Conservation (phyloP, 1,284 basidiomycete genomes). For the Leucoagaricus sp. region DNA sequence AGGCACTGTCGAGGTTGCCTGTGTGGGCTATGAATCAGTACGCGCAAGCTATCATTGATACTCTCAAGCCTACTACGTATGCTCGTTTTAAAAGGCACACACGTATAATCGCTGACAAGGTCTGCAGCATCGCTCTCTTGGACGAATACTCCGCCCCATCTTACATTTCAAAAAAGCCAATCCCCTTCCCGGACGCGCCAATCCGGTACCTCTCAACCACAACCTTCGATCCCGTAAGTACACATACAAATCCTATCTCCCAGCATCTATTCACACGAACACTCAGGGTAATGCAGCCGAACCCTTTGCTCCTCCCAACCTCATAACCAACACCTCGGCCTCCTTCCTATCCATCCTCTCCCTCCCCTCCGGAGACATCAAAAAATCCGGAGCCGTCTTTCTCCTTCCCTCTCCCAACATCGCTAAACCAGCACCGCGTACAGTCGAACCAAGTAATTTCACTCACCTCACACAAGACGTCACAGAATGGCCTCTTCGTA, state of each 20-base stretch:
- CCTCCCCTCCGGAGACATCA: slow-evolving; percentile 10
- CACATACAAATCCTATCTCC: not conserved
- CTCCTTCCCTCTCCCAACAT: slow-evolving; percentile 54
- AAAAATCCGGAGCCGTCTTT: slow-evolving; percentile 37
- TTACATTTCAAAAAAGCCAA: slow-evolving; percentile 46
- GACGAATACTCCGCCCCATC: slow-evolving; percentile 54
- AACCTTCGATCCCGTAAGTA: slow-evolving; percentile 25
- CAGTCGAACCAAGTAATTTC: slow-evolving; percentile 32
- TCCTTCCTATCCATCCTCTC: slow-evolving; percentile 46
- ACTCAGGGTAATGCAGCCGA: slow-evolving; percentile 29
- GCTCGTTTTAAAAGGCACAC: slow-evolving; percentile 5
- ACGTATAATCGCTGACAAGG: not conserved
- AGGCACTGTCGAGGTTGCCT: slow-evolving; percentile 50
- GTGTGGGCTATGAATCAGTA: slow-evolving; percentile 53
- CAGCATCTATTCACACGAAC: not conserved
- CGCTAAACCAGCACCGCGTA: slow-evolving; percentile 39
- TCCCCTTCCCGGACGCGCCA: slow-evolving; percentile 45
- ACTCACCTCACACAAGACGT: slow-evolving; percentile 30
- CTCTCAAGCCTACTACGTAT: slow-evolving; percentile 51
- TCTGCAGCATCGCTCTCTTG: slow-evolving; percentile 46
- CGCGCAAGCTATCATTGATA: slow-evolving; percentile 41
- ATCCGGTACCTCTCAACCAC: slow-evolving; percentile 53
- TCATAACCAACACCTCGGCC: slow-evolving; percentile 57
- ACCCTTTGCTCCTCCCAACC: slow-evolving; percentile 56
- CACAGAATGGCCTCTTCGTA: slow-evolving; percentile 36